Evolutionary conservation across 148 eudicot species (phyloP).

Genomic region (Silene uniflora): DNA sequence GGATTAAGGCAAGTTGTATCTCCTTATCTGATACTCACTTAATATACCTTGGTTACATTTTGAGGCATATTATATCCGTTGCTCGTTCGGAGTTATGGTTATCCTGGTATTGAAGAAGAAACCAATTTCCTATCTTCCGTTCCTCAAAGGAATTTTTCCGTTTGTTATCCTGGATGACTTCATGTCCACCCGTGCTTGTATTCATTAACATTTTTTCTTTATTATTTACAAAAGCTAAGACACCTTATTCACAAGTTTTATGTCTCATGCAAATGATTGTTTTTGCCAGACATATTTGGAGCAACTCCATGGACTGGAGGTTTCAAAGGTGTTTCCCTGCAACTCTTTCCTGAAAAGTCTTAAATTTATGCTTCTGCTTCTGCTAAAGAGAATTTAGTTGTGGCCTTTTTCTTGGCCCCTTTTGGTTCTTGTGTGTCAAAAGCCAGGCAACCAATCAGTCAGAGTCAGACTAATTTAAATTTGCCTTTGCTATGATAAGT

Average conservation of each 20-base stretch:
- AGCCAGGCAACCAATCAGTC: not conserved
- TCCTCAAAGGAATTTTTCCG: not conserved
- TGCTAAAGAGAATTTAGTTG: not conserved
- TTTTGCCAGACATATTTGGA: constrained; percentile 67
- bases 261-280: constrained; percentile 21
- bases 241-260: not conserved
- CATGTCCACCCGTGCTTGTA: not conserved
- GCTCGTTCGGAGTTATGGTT: too few relatives aligned
- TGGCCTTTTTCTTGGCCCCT: not conserved
- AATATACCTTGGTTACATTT: too few relatives aligned
- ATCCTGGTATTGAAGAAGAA: not conserved
- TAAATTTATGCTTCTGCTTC: not conserved
- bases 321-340: constrained; percentile 55
- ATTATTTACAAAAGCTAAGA: not conserved
- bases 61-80: too few relatives aligned
- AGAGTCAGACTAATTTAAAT: not conserved
- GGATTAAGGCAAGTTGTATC: constrained; percentile 54
- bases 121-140: not conserved
- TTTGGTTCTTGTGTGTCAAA: not conserved
- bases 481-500: not conserved
- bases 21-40: not conserved
- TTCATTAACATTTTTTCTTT: not conserved
- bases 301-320: constrained; percentile 66
- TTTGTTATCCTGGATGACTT: not conserved
- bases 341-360: not conserved